Conservation (phyloP, 441 rosid genomes). For the Erodium moschatum region DNA sequence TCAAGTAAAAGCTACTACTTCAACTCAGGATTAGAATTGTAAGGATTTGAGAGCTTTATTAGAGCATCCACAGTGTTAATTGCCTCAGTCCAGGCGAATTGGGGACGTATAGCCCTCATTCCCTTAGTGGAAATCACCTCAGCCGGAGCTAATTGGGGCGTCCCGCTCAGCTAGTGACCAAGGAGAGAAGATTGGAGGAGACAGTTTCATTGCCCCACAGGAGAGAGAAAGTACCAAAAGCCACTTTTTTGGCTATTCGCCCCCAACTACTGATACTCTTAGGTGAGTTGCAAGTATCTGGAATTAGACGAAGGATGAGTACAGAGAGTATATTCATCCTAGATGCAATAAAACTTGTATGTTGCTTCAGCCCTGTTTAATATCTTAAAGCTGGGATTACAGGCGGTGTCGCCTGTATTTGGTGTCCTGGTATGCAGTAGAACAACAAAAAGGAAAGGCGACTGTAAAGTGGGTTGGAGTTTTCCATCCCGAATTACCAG, state of each 20-base stretch:
- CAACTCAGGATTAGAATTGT: not conserved
- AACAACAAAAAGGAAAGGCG: not conserved
- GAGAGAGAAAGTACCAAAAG: too few species aligned
- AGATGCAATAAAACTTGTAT: not conserved
- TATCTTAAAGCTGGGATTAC: not conserved
- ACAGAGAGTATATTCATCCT: not conserved
- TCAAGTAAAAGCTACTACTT: not conserved
- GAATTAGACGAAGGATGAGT: not conserved
- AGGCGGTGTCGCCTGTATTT: not conserved
- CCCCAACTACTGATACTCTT: not conserved
- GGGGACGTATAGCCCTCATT: too few species aligned
- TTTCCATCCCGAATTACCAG: too few species aligned
- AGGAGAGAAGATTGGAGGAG: too few species aligned
- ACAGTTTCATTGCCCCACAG: too few species aligned
- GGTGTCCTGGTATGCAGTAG: not conserved
- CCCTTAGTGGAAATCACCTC: too few species aligned
- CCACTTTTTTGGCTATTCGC: too few species aligned
- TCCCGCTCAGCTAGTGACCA: too few species aligned
- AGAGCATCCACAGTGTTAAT: too few species aligned
- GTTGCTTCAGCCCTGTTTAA: not conserved
- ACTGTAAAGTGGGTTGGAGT: too few species aligned
- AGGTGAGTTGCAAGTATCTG: not conserved
- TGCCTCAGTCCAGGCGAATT: too few species aligned
- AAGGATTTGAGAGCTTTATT: not conserved
- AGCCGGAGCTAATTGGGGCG: too few species aligned